Conservation (phyloP, 2,329 filamentous ascomycete species). For the Albifimbria verrucaria region DNA sequence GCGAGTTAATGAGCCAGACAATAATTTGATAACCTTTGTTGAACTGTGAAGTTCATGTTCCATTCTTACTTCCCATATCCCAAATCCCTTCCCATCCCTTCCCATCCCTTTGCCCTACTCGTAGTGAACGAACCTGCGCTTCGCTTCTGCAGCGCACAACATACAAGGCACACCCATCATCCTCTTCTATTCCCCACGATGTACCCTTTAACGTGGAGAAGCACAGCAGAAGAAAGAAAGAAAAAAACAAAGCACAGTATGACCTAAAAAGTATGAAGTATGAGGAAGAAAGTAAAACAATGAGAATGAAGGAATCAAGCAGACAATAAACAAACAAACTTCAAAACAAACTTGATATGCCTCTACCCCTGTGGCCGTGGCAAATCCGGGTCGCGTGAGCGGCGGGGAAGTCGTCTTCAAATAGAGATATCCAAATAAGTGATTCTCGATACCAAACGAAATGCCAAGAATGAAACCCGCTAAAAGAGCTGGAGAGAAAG, state of each 20-base stretch:
- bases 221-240: constrained; percentile 3
- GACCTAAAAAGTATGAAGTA: background rate
- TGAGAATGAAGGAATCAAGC: constrained; percentile 12
- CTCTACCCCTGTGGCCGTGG: too few relatives aligned
- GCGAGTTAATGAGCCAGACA: too few relatives aligned
- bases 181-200: background rate
- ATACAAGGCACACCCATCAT: background rate
- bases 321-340: constrained; percentile 9
- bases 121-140: background rate
- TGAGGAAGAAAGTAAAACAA: constrained; percentile 7
- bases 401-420: constrained; percentile 21
- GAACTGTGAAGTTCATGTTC: constrained; percentile 3
- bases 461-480: background rate
- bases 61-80: background rate
- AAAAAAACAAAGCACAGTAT: background rate
- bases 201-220: background rate
- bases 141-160: background rate
- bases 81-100: background rate
- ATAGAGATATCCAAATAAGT: constrained; percentile 14
- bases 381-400: constrained; percentile 30
- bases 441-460: background rate
- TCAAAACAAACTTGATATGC: constrained; percentile 3
- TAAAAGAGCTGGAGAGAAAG: background rate
- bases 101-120: background rate
- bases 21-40: background rate